Percentiles rank a stretch among this genome's conserved stretches.
Evolutionary conservation across 2,329 filamentous ascomycete genomes (phyloP).

Genomic region (Orbilia quercus): DNA sequence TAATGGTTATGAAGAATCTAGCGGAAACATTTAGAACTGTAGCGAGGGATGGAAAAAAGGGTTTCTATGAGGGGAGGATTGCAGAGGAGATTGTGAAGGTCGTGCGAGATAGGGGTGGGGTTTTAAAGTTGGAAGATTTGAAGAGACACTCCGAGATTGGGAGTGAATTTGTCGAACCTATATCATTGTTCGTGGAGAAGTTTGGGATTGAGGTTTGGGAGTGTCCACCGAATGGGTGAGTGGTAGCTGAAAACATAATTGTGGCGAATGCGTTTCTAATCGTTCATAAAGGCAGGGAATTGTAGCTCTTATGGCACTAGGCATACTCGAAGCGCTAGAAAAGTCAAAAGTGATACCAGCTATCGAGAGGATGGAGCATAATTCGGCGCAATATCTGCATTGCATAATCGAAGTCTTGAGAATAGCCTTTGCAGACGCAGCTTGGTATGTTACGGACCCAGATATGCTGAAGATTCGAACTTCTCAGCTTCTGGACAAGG

Average conservation of each 20-base stretch:
- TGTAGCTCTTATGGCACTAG: conserved; percentile 91
- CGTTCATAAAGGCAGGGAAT: conserved; percentile 76
- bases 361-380: conserved; percentile 75
- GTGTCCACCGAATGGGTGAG: conserved; percentile 86
- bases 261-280: neutral
- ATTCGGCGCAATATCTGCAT: conserved; percentile 80
- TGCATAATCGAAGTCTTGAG: conserved; percentile 87
- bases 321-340: conserved; percentile 88
- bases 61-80: conserved; percentile 88
- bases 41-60: conserved; percentile 82
- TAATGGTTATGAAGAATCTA: conserved; percentile 85
- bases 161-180: conserved; percentile 83
- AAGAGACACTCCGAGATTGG: conserved; percentile 77
- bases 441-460: conserved; percentile 91
- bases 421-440: conserved; percentile 88
- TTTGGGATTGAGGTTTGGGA: conserved; percentile 83
- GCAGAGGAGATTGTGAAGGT: conserved; percentile 84
- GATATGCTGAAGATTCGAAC: conserved; percentile 76
- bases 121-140: conserved; percentile 82
- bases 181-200: conserved; percentile 70
- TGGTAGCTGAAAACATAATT: neutral
- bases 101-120: conserved; percentile 78
- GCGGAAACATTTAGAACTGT: conserved; percentile 83
- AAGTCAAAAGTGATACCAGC: conserved; percentile 77
- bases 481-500: conserved; percentile 71